Base-by-base conservation (phyloP, 805 yeast genomes). In the Zygoascus tannicola region DNA sequence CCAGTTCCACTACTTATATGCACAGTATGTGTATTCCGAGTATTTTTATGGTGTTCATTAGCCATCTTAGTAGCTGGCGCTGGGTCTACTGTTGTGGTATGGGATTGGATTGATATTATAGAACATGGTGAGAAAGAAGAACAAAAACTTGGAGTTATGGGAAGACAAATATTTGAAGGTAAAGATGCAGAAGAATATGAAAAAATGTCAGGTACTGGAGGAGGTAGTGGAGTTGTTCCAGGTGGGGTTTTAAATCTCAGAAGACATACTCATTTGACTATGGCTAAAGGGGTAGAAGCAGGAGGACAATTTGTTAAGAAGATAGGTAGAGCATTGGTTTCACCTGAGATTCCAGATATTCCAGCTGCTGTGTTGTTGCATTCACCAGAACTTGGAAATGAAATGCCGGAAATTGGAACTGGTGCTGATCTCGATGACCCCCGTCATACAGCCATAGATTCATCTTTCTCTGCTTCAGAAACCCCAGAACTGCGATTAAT, bases 21-120 rank as follows among this genome's bases (percentile, higher is more conserved):
- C 16, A 4, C 22, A 18, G 30, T 33, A 15, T 7, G 14, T 12
- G 38, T 20, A 20, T 56, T 56, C 28, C 65, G 70, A 68, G 59
- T 70, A 21, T 65, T 66, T n/a, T 67, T 66, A 12, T 73, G 81
- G 68, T 68, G 82, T 56, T 59, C 71, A 0, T 63, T 67, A 23
- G 62, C 74, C 3, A 53, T 69, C 10, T 65, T 73, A 3, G 67
- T 78, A 34, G 53, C 75, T 4, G 73, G 74, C 39, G 66, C 77
- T 14, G 66, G 76, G 30, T 60, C 76, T 3, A 62, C 72, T 15
- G 73, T 79, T 1, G 65, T 75, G 20, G 67, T 77, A 1, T 80
- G 84, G 81, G 85, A 80, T 59, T 77, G 85, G 81, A 59, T 78
- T 7, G 73, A 67, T 52, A 70, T 76, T 36, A 75, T 78, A 35